Base-by-base conservation (phyloP, 371 early-diverging fungal genomes). In the Apophysomyces variabilis region DNA sequence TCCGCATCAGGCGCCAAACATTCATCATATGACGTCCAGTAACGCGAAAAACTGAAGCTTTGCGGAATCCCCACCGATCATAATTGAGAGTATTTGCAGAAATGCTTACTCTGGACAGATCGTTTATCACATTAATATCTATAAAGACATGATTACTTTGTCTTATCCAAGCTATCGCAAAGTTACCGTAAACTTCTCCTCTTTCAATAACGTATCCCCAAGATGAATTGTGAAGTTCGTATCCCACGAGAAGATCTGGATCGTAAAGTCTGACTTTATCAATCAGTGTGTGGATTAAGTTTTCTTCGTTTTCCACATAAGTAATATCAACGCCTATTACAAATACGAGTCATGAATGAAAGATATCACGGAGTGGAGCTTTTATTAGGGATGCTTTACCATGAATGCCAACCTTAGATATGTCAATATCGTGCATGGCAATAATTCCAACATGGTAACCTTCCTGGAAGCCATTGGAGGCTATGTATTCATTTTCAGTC, bases 131-230 rank as follows among this genome's bases (percentile, higher is more conserved):
- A 58, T 89, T 78, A 7, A 88, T 74, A 12, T 79, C 80, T 79
- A 37, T 46, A 61, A 36, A 38, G 16, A 41, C 26, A 4, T 4
- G 56, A 14, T 57, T 18, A 58, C 16, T 45, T 18, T n/a, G 16
- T 45, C 46, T 60, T 60, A 5, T 57, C 13, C n/a, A 26, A 56
- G 14, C 16, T 7, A n/a, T 9, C 35, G 2, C 12, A 12, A 61
- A 66, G 64, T 26, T 67, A 73, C 80, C 70, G 45, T 79, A 77
- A 1, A 47, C 58, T 8, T 66, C 57, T 5, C 80, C 79, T 26
- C 97, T 83, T 43, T 95, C 92, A 7, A 92, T 72, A 4, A 94
- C 66, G 66, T 93, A 97, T 4, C 96, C 96, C 95, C 95, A 96
- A 0, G 95, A 95, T 3, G 87, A 65, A 13, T 78, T 84, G 57